Evolutionary conservation across 441 rosid species (phyloP), one percentile per base, ranked within the genome.

Genomic region (Sinapis alba): DNA sequence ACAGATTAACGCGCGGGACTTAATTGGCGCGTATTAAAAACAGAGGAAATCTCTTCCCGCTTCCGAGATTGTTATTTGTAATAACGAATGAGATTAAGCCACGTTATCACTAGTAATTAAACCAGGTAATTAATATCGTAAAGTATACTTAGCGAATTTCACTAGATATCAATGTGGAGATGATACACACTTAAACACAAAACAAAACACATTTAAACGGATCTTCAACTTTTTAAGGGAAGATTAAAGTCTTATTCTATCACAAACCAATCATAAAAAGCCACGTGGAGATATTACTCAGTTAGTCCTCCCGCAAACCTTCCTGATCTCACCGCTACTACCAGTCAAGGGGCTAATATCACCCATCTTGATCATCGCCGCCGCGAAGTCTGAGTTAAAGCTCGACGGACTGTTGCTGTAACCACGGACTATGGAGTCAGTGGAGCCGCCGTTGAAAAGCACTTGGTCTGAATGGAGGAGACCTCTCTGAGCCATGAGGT

Each of bases 361-460:
- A 66, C 97, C 98, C 98, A 93, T 93, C 82, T 84, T 91, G 72
- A 89, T 91, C 96, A 93, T 89, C 64, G 84, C 94, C 38, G 89
- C 18, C 8, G 60, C 75, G 36, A 89, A 93, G 68, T 89, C 98
- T 1, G 91, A 85, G 20, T 4, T 74, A 83, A 93, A 93, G 57
- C 79, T 80, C 36, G 50, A 67, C 5, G 83, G 82, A 32, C n/a
- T 71, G 66, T 27, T 81, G 69, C 83, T 79, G 62, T 93, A 93
- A 20, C 79, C 71, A 23, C 80, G 59, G 43, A 93, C 97, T 9
- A 83, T 67, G 0, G 96, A 88, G 71, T 89, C 93, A 0, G 97
- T 83, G 50, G 94, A 86, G 4, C 95, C 98, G 0, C 94, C 91
- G 24, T 77, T 93, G 75, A 87, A 93, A 19, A 91, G 81, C 73